Percentiles rank a stretch among this genome's conserved stretches.
phyloP scores from a whole-genome alignment of 1,284 basidiomycete species.

The Pseudozyma flocculosa region DNA sequence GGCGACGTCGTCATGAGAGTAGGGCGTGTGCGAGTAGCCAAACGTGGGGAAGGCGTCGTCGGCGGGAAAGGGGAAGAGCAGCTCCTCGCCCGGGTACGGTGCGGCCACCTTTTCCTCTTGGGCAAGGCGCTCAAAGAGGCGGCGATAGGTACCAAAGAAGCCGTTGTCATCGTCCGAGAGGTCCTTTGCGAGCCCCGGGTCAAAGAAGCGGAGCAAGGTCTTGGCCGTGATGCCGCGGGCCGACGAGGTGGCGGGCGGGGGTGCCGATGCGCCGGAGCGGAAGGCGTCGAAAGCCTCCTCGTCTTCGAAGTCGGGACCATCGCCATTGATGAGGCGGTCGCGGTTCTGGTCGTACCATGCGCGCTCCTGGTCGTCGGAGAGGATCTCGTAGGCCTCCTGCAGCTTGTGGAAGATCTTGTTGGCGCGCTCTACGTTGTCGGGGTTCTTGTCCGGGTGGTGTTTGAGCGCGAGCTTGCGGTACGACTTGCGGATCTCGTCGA shows the following conservation, averaged over 20 bases:
- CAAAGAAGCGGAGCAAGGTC: constrained; percentile 83
- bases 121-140: constrained; percentile 80
- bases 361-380: constrained; percentile 66
- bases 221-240: constrained; percentile 77
- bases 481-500: constrained; percentile 53
- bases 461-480: constrained; percentile 57
- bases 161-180: constrained; percentile 63
- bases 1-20: constrained; percentile 60
- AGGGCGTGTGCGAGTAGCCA: constrained; percentile 76
- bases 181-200: constrained; percentile 70
- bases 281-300: constrained; percentile 72
- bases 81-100: constrained; percentile 60
- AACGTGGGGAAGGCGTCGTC: constrained; percentile 69
- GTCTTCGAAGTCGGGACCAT: constrained; percentile 41
- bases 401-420: constrained; percentile 83
- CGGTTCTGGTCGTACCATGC: constrained; percentile 98
- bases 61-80: constrained; percentile 44
- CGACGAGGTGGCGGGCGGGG: constrained; percentile 64
- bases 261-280: constrained; percentile 64
- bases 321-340: constrained; percentile 64
- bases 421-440: constrained; percentile 72
- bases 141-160: constrained; percentile 87
- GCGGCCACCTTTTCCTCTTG: constrained; percentile 71
- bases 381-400: constrained; percentile 89
- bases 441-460: constrained; percentile 61